Conservation (phyloP, 331 rosid species). For the Stylosanthes scabra region DNA sequence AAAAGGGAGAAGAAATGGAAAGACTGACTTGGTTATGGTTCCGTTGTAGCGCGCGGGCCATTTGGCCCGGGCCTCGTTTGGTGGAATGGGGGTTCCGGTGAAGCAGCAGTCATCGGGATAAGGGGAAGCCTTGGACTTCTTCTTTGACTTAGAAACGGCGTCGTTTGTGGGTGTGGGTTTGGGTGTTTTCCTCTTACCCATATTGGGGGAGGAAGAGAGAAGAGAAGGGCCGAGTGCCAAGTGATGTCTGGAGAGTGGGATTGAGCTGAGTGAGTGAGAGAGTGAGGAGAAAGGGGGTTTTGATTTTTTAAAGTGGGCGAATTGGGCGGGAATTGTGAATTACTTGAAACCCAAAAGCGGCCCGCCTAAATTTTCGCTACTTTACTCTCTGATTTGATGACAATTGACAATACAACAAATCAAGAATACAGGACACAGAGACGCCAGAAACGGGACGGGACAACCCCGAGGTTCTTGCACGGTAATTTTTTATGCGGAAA, state of each 20-base stretch:
- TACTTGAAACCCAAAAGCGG: not conserved
- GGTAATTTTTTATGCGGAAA: too few relatives aligned
- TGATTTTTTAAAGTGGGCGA: not conserved
- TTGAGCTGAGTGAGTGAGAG: too few relatives aligned
- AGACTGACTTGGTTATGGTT: constrained; percentile 22
- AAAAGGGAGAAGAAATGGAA: not conserved
- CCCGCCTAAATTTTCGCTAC: not conserved
- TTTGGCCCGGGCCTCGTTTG: constrained; percentile 26
- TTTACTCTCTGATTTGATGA: too few relatives aligned
- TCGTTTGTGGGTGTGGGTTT: not conserved
- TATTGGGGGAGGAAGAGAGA: not conserved
- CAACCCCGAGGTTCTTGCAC: too few relatives aligned
- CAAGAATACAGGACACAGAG: too few relatives aligned
- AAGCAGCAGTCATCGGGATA: constrained; percentile 20
- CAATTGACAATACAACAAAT: too few relatives aligned
- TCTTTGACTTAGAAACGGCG: constrained; percentile 9
- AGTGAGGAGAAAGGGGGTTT: not conserved
- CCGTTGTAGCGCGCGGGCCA: constrained; percentile 47
- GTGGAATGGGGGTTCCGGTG: constrained; percentile 40
- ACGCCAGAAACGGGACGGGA: too few relatives aligned
- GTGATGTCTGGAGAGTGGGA: not conserved
- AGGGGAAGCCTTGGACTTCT: not conserved
- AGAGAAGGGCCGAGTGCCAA: too few relatives aligned
- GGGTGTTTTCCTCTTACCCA: constrained; percentile 12
- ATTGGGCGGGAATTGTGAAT: not conserved